Evolutionary conservation across 2,329 filamentous ascomycete species (phyloP), one percentile per base, ranked within the genome.

Genomic region (Aureobasidium sp.): DNA sequence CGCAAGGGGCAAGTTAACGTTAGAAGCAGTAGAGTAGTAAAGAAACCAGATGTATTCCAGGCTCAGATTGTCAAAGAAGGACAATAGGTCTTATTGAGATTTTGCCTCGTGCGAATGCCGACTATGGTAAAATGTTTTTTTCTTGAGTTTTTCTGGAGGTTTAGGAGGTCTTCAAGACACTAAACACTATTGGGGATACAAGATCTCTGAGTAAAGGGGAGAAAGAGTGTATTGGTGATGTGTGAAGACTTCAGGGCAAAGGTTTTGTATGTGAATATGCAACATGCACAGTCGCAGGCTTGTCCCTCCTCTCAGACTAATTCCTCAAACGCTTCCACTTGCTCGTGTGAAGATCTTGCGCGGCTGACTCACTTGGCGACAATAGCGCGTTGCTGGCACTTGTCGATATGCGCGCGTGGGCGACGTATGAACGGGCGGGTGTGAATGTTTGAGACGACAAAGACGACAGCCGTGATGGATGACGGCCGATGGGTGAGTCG

Each of bases 61-160:
- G 60, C 50, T 48, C 48, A 55, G 39, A 55, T 62, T 62, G 60
- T 55, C 60, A 62, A 53, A 56, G 39, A 55, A 55, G 60, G 60
- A 62, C 60, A 62, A 62, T 62, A 62, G 50, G 60, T 62, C 60
- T 62, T 53, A 62, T 62, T 62, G 39, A 61, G 57, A 43, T 36
- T 50, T 50, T 59, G 56, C 56, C 57, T 61, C 48, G 48, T 48
- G 60, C 37, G 43, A 48, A 56, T 53, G 29, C 60, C 60, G 60
- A 62, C 60, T 62, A 62, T 39, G 51, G 60, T 62, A 62, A 27
- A 41, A 46, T 50, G 48, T 32, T 60, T 60, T 20, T 37, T 60
- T 60, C 46, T 60, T 59, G 55, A 44, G 39, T 59, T 59, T 51
- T 50, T 60, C 37, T 50, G 43, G 32, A 56, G 48, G 60, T 62